Percentiles rank a stretch among this genome's conserved stretches.
Evolutionary conservation across 1,284 basidiomycete species (phyloP).

Genomic region (Ceratobasidium sp.): DNA sequence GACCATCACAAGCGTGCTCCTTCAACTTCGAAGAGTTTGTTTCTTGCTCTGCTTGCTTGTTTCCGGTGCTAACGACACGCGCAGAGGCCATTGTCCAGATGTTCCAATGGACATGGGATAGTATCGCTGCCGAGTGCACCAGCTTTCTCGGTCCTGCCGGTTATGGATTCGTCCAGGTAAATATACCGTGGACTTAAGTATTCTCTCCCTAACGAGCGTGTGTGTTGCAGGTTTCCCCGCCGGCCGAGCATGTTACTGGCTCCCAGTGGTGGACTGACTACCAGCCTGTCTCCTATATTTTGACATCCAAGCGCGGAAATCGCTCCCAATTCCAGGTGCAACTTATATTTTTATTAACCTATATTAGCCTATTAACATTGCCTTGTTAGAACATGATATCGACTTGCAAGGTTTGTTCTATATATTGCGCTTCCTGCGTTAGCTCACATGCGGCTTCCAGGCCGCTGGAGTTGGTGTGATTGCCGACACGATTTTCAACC

Average conservation of each 20-base stretch:
- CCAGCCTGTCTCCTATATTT: slow-evolving; percentile 48
- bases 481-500: slow-evolving; percentile 50
- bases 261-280: slow-evolving; percentile 51
- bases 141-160: slow-evolving; percentile 72
- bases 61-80: neutral
- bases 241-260: slow-evolving; percentile 48
- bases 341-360: neutral
- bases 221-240: slow-evolving; percentile 30
- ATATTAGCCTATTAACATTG: neutral
- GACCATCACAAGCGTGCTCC: slow-evolving; percentile 6
- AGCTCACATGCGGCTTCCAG: neutral
- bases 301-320: slow-evolving; percentile 50
- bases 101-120: slow-evolving; percentile 67
- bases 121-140: slow-evolving; percentile 70
- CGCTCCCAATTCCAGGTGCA: slow-evolving; percentile 47
- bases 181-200: too few species aligned
- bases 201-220: neutral
- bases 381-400: slow-evolving; percentile 48
- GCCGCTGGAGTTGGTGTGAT: slow-evolving; percentile 49
- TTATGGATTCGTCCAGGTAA: slow-evolving; percentile 72
- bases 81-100: slow-evolving; percentile 65
- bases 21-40: slow-evolving; percentile 3
- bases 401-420: slow-evolving; percentile 35
- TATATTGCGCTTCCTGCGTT: neutral
- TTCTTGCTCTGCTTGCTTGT: neutral